These are phyloP conservation scores for Euphrasia arctica DNA, from an alignment of 305 asterid genomes.

Conservation along the genomic window DNA sequence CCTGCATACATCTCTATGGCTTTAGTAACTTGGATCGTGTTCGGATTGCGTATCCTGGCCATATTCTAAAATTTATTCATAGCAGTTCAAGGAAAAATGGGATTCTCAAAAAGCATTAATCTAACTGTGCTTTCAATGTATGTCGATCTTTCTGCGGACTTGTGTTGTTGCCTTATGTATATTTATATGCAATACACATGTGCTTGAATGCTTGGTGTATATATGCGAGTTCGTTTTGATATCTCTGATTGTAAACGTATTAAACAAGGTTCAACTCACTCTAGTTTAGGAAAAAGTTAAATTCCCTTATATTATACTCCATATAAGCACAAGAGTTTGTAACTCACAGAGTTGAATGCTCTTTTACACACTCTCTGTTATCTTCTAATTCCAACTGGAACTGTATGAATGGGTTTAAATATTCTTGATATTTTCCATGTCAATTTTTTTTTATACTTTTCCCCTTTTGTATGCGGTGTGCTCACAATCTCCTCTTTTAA, in stretches of 20 bases:
- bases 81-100: slow-evolving; percentile 9
- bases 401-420: background rate
- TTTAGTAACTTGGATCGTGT: background rate
- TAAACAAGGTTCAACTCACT: too few species aligned
- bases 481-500: background rate
- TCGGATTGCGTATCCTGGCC: background rate
- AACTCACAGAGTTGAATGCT: background rate
- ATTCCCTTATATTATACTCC: background rate
- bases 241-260: too few species aligned
- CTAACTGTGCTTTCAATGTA: background rate
- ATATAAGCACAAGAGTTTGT: background rate
- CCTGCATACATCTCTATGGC: slow-evolving; percentile 1
- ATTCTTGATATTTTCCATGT: background rate
- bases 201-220: background rate
- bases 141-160: background rate
- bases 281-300: background rate
- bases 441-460: too few species aligned
- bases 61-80: background rate
- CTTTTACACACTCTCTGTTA: background rate
- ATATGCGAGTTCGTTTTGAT: background rate
- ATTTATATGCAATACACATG: background rate
- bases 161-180: too few species aligned
- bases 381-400: background rate
- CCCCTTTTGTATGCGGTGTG: too few species aligned
- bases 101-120: background rate